These are phyloP conservation scores for Aegle marmelos DNA, from an alignment of 345 rosid species.

Conservation along the genomic window DNA sequence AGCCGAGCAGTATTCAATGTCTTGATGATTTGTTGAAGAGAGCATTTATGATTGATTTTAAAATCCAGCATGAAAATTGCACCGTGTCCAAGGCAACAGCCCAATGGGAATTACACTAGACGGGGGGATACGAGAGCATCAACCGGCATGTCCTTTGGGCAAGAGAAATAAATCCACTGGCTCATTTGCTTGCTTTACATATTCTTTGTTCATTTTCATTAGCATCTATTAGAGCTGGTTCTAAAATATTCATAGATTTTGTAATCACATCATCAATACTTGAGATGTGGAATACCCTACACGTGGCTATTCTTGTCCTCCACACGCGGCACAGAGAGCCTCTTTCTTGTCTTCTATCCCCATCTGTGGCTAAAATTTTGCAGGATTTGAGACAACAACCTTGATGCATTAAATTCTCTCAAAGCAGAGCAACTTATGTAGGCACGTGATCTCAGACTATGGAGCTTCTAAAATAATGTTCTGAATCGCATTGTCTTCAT, in stretches of 20 bases:
- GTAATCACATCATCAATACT: slow-evolving; percentile 68
- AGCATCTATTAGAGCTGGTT: slow-evolving; percentile 68
- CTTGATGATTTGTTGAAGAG: background rate
- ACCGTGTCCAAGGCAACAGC: slow-evolving; percentile 50
- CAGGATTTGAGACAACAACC: slow-evolving; percentile 41
- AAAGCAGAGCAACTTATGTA: slow-evolving; percentile 77
- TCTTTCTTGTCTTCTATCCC: slow-evolving; percentile 34
- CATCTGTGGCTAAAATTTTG: slow-evolving; percentile 40
- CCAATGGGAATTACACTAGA: slow-evolving; percentile 59
- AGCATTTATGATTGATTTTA: slow-evolving; percentile 4
- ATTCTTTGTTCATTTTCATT: slow-evolving; percentile 71
- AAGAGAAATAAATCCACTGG: slow-evolving; percentile 76
- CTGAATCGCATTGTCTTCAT: slow-evolving; percentile 74
- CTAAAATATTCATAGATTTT: slow-evolving; percentile 88
- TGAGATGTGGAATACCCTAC: slow-evolving; percentile 75
- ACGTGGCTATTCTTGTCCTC: slow-evolving; percentile 89
- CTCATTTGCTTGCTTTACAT: slow-evolving; percentile 76
- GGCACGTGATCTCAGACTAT: slow-evolving; percentile 69
- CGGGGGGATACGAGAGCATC: slow-evolving; percentile 81
- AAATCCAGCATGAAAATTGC: slow-evolving; percentile 26
- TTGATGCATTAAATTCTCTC: slow-evolving; percentile 62
- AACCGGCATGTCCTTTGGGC: slow-evolving; percentile 63
- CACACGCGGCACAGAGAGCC: slow-evolving; percentile 82
- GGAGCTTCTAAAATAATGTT: slow-evolving; percentile 67
- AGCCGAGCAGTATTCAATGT: background rate